Conservation (phyloP, 2,329 filamentous ascomycete species). For the Didymella arachidicola region DNA sequence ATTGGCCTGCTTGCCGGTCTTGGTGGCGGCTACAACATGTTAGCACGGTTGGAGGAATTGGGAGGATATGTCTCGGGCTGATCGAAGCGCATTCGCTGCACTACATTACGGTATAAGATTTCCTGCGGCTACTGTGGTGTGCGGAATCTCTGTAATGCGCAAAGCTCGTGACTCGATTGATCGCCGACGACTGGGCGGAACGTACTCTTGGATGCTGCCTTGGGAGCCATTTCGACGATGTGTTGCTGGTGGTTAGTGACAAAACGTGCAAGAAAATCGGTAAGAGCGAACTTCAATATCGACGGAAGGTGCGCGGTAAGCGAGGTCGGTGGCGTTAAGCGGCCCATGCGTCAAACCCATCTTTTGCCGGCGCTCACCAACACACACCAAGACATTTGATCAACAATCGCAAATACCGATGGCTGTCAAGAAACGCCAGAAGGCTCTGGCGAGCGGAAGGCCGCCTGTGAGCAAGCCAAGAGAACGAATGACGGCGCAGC, state of each 20-base stretch:
- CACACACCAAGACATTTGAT: conserved; percentile 15
- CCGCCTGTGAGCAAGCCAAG: conserved; percentile 41
- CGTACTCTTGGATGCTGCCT: conserved; percentile 50
- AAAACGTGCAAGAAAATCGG: conserved; percentile 31
- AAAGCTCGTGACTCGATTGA: conserved; percentile 21
- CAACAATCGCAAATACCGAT: conserved; percentile 26
- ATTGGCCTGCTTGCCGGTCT: conserved; percentile 79
- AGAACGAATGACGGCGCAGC: conserved; percentile 61
- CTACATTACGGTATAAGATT: conserved; percentile 25
- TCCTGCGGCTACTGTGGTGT: conserved; percentile 17
- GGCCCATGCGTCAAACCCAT: conserved; percentile 1
- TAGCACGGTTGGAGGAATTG: conserved; percentile 30
- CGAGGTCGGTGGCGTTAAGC: conserved; percentile 16
- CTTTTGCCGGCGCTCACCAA: conserved; percentile 6
- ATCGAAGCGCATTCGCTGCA: conserved; percentile 35
- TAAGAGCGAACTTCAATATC: conserved; percentile 34
- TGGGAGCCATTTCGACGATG: conserved; percentile 52
- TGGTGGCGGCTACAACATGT: conserved; percentile 60
- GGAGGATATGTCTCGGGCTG: conserved; percentile 10
- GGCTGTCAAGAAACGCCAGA: conserved; percentile 46
- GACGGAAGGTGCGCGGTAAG: conserved; percentile 25
- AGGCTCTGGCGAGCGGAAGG: conserved; percentile 45
- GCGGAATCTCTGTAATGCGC: conserved; percentile 18
- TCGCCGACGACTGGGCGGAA: conserved; percentile 22
- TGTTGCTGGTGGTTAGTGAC: conserved; percentile 45